Percentiles rank a stretch among this genome's conserved stretches.
These are phyloP conservation scores for Theobroma grandiflorum DNA, from an alignment of 441 rosid genomes.

Conservation along the genomic window DNA sequence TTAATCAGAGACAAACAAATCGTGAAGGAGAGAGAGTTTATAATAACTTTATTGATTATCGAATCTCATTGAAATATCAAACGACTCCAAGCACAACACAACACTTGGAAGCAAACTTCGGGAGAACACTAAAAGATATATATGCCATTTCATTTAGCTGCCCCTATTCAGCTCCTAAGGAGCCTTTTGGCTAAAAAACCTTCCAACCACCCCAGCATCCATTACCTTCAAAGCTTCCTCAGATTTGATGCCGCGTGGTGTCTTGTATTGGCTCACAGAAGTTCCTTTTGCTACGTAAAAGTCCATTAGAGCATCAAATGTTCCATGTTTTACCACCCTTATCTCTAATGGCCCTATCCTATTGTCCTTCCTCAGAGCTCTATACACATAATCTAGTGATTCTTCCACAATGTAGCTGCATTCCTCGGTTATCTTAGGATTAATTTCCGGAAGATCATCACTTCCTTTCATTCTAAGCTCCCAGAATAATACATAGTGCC, in stretches of 20 bases:
- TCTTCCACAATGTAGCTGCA: conserved; percentile 72
- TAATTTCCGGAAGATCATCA: conserved; percentile 30
- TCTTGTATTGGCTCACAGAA: conserved; percentile 7
- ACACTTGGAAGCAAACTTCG: too few species aligned
- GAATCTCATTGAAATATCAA: too few species aligned
- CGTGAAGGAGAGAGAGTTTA: too few species aligned
- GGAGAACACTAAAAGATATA: too few species aligned
- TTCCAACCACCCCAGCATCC: neutral
- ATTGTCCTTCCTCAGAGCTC: conserved; percentile 67
- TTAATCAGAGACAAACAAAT: too few species aligned
- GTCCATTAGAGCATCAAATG: too few species aligned
- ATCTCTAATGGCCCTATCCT: too few species aligned
- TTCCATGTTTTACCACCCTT: too few species aligned
- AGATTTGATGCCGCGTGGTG: neutral
- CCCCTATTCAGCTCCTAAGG: too few species aligned
- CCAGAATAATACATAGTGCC: conserved; percentile 74
- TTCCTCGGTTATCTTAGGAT: conserved; percentile 46
- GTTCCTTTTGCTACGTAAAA: neutral
- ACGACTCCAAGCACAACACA: too few species aligned
- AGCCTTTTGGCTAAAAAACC: neutral
- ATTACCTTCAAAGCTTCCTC: neutral
- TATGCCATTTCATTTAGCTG: too few species aligned
- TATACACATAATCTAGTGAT: conserved; percentile 64
- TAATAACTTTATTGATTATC: too few species aligned
- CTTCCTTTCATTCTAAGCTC: conserved; percentile 55